phyloP scores from a whole-genome alignment of 805 yeast genomes.

The Saccharomycopsis olivae region DNA sequence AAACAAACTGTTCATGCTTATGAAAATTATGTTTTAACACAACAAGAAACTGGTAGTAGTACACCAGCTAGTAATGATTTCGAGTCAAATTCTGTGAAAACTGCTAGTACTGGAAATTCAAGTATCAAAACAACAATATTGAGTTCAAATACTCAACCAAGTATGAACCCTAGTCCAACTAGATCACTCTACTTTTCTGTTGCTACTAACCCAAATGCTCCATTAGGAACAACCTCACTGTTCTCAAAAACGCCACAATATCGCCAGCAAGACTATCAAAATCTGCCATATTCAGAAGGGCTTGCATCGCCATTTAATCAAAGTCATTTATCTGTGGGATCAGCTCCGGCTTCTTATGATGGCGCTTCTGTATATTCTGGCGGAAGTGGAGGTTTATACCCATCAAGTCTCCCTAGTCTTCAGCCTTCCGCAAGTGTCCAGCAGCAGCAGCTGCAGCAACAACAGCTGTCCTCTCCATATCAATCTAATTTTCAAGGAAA shows the following conservation, averaged over 20 bases:
- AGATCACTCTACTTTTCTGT: slow-evolving; percentile 5
- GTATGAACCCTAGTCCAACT: background rate
- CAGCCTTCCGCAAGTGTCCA: too few relatives aligned
- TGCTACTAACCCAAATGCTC: slow-evolving; percentile 5
- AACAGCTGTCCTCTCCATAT: slow-evolving; percentile 15
- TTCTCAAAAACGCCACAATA: slow-evolving; percentile 16
- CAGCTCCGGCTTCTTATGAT: too few relatives aligned
- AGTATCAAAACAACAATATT: background rate
- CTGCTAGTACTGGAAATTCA: background rate
- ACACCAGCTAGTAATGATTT: background rate
- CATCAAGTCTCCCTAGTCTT: too few relatives aligned
- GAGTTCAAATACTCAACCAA: background rate
- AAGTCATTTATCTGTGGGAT: slow-evolving; percentile 4
- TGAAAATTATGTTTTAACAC: slow-evolving; percentile 6
- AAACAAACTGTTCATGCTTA: slow-evolving; percentile 69
- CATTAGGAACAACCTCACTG: slow-evolving; percentile 3
- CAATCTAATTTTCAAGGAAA: slow-evolving; percentile 5
- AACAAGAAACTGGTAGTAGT: background rate
- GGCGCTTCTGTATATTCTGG: too few relatives aligned
- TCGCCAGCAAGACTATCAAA: too few relatives aligned
- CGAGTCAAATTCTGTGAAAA: slow-evolving; percentile 1
- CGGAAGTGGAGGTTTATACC: too few relatives aligned
- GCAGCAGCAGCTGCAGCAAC: too few relatives aligned
- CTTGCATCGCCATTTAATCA: slow-evolving; percentile 15
- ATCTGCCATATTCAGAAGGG: too few relatives aligned